Percentiles rank a stretch among this genome's conserved stretches.
phyloP scores from a whole-genome alignment of 2,329 filamentous ascomycete genomes.

The Cercospora berteroae region DNA sequence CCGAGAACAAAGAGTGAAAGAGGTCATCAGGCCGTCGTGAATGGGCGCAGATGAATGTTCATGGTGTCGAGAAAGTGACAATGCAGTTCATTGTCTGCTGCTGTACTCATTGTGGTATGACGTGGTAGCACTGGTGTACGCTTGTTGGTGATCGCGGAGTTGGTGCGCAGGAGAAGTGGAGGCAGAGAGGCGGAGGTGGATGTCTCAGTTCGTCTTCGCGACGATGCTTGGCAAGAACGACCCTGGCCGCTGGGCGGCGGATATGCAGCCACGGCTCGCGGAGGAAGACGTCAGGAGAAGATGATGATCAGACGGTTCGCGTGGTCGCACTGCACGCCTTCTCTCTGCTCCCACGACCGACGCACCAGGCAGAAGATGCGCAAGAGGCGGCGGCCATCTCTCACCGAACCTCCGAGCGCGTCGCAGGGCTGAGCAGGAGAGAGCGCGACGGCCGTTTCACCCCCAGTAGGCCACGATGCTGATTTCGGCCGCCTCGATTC shows the following conservation, averaged over 20 bases:
- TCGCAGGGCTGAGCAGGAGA: not conserved
- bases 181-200: not conserved
- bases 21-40: not conserved
- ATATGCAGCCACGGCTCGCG: not conserved
- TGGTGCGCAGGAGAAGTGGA: too few relatives aligned
- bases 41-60: not conserved
- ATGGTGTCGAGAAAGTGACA: not conserved
- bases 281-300: not conserved
- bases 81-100: not conserved
- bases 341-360: not conserved
- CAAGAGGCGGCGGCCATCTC: not conserved
- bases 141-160: not conserved
- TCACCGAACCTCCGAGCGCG: not conserved
- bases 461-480: constrained; percentile 18
- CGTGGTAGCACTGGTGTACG: not conserved
- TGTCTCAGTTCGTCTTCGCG: not conserved
- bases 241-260: not conserved
- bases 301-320: not conserved
- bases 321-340: not conserved
- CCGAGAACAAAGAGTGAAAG: not conserved
- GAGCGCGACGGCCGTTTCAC: not conserved
- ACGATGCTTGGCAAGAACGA: not conserved
- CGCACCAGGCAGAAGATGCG: not conserved
- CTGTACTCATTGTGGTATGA: not conserved
- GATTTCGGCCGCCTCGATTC: constrained; percentile 33